Base-by-base conservation (phyloP, 1,284 basidiomycete genomes). In the Heterobasidion irregulare region DNA sequence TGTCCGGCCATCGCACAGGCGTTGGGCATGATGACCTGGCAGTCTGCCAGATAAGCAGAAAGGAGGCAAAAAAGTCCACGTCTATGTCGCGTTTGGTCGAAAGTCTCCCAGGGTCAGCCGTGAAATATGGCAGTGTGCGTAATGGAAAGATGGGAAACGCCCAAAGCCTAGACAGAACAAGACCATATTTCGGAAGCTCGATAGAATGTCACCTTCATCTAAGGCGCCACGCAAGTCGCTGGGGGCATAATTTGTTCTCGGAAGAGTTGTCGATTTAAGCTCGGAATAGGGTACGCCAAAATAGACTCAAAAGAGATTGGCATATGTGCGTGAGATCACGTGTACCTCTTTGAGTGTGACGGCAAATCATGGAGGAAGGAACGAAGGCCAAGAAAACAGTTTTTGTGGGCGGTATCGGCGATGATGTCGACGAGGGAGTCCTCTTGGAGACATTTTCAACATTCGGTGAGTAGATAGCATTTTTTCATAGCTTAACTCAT, bases 361-460 rank as follows among this genome's bases (percentile, higher is more conserved):
- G 26, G 26, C 38, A 10, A 41, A 32, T 16, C 58, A 89, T 89
- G 86, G 86, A 89, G 68, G 84, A 89, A 71, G 87, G 86, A 54
- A 80, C 84, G n/a, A 87, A 82, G 68, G 72, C 82, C 26, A 92
- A 91, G 68, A 89, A 87, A 70, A 89, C 89, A 33, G 68, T 92
- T 54, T 92, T 89, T 65, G 75, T 92, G 59, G 89, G 88, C 50
- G 86, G 86, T 2, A 75, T 92, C 44, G 79, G 75, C 50, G 88
- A 92, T 59, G 85, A 90, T 61, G 79, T 87, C 47, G 83, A 92
- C 68, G 86, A 92, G 66, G 66, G 70, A 8, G 69, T 75, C 53
- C 73, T 92, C 49, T 78, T 88, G 64, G 82, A 90, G 63, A 70
- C 71, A 47, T 92, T 92, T 68, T 79, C 84, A 16, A 78, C 82